Conservation (phyloP, 352 stramenopile species). For the Globisporangium uncinulatum region DNA sequence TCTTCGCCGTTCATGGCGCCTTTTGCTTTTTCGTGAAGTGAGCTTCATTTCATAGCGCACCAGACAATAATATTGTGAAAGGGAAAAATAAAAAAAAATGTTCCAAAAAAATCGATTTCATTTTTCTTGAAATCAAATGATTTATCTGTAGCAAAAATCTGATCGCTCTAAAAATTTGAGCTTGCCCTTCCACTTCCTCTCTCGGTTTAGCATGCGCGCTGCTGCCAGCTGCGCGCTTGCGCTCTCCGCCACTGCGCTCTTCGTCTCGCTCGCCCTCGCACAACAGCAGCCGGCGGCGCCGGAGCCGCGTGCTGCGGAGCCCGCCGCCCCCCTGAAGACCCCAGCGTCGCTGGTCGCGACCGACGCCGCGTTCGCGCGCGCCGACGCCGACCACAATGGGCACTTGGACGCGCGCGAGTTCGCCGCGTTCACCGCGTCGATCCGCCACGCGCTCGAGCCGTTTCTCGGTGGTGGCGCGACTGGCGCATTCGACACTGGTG, state of each 20-base stretch:
- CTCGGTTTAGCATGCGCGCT: conserved; percentile 12
- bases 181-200: neutral
- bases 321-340: conserved; percentile 4
- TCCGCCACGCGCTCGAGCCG: conserved; percentile 47
- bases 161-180: too few species aligned
- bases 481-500: conserved; percentile 11
- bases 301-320: conserved; percentile 1
- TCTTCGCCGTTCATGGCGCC: too few species aligned
- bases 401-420: conserved; percentile 63
- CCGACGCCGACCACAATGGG: conserved; percentile 69
- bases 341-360: conserved; percentile 13
- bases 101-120: too few species aligned
- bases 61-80: too few species aligned
- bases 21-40: too few species aligned
- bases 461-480: conserved; percentile 24
- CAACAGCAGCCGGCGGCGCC: conserved; percentile 16
- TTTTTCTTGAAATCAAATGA: too few species aligned
- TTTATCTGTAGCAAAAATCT: too few species aligned
- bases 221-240: conserved; percentile 7
- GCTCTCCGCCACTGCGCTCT: conserved; percentile 12
- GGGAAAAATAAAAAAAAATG: too few species aligned
- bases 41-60: too few species aligned
- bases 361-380: conserved; percentile 50
- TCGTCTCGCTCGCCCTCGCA: conserved; percentile 16
- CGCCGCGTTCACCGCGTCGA: conserved; percentile 40